phyloP scores from a whole-genome alignment of 2,329 filamentous ascomycete genomes.

The Cyphellophora europaea region DNA sequence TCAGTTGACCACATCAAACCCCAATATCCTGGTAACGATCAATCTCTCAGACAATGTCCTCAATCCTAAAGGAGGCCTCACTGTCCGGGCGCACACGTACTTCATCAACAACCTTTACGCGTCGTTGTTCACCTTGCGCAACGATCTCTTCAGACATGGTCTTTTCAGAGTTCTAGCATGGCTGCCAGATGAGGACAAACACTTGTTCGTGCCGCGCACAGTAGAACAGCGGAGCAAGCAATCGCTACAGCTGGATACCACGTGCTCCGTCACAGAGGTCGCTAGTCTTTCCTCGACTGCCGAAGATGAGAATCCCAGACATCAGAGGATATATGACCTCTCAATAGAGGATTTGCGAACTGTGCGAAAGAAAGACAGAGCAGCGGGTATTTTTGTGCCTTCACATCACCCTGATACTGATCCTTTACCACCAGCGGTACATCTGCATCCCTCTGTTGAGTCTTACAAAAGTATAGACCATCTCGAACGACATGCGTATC shows the following conservation, averaged over 20 bases:
- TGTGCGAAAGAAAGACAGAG: too few species aligned
- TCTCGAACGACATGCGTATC: neutral
- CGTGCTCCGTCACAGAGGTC: slow-evolving; percentile 10
- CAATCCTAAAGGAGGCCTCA: slow-evolving; percentile 42
- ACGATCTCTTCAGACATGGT: slow-evolving; percentile 65
- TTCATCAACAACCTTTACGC: slow-evolving; percentile 54
- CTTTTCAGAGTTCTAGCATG: slow-evolving; percentile 71
- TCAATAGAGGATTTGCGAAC: too few species aligned
- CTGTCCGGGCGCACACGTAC: slow-evolving; percentile 39
- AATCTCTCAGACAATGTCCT: slow-evolving; percentile 43
- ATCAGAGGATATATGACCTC: too few species aligned
- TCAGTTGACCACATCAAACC: neutral
- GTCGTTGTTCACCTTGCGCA: slow-evolving; percentile 44
- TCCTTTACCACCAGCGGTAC: neutral
- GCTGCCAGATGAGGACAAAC: slow-evolving; percentile 53
- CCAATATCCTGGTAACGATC: slow-evolving; percentile 57
- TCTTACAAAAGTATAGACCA: neutral
- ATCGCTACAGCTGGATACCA: slow-evolving; percentile 13
- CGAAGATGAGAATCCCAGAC: too few species aligned
- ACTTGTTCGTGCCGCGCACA: slow-evolving; percentile 50
- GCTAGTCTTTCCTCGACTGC: too few species aligned
- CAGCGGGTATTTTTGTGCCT: too few species aligned
- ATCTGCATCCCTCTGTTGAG: neutral
- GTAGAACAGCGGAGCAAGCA: slow-evolving; percentile 39
- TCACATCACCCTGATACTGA: too few species aligned